Conservation (phyloP, 1,284 basidiomycete species). For the Wolfiporia cocos region DNA sequence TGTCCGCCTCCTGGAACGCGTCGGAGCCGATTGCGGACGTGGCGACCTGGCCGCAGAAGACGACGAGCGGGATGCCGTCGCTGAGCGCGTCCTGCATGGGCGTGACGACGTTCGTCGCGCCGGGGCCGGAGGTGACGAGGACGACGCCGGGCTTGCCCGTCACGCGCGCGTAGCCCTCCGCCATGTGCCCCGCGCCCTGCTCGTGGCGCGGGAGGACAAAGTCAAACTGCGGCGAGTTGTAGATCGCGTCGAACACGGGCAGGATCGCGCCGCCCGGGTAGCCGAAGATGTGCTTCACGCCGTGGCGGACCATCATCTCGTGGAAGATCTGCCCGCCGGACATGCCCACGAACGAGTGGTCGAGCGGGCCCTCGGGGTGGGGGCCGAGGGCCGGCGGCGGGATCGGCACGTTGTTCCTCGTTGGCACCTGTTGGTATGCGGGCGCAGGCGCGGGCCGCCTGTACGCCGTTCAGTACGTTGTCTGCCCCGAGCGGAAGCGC, state of each 20-base stretch:
- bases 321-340: constrained; percentile 98
- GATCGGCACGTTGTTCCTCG: constrained; percentile 42
- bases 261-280: constrained; percentile 98
- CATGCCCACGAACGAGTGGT: constrained; percentile 86
- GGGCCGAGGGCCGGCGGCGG: constrained; percentile 38
- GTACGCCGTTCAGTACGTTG: constrained; percentile 10
- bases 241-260: constrained; percentile 98
- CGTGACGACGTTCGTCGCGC: constrained; percentile 96
- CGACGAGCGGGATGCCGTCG: constrained; percentile 92
- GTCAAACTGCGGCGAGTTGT: constrained; percentile 93
- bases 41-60: constrained; percentile 97
- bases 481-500: neutral
- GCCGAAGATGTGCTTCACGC: constrained; percentile 95
- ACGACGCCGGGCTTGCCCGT: constrained; percentile 97
- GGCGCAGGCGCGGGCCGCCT: constrained; percentile 65
- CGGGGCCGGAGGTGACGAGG: constrained; percentile 96
- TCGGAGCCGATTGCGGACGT: constrained; percentile 97
- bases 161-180: constrained; percentile 96
- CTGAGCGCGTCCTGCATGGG: constrained; percentile 97
- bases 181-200: constrained; percentile 99
- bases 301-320: constrained; percentile 98
- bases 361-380: constrained; percentile 45
- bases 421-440: constrained; percentile 60
- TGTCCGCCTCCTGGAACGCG: constrained; percentile 97
- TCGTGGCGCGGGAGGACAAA: constrained; percentile 96